phyloP scores from a whole-genome alignment of 2,329 filamentous ascomycete genomes.

The Alternaria conjuncta region DNA sequence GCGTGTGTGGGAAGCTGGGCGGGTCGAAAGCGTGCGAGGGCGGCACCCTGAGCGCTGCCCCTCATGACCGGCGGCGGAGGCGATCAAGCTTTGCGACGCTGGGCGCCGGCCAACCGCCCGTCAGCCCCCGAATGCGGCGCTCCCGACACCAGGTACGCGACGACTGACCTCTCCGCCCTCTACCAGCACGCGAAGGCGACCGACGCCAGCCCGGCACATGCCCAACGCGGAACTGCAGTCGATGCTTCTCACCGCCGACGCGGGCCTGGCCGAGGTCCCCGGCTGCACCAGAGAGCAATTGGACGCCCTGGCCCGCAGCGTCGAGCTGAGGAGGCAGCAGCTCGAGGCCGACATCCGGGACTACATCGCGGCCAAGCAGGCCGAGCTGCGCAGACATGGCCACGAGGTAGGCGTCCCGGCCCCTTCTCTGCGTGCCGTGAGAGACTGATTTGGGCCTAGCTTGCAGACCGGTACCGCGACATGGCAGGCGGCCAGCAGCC shows the following conservation, averaged over 20 bases:
- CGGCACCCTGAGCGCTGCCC: constrained; percentile 10
- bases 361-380: constrained; percentile 44
- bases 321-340: constrained; percentile 45
- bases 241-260: constrained; percentile 41
- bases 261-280: constrained; percentile 41
- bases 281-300: constrained; percentile 42
- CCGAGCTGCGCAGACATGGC: constrained; percentile 40
- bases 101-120: constrained; percentile 24
- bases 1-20: constrained; percentile 10
- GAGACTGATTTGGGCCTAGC: constrained; percentile 40
- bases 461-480: constrained; percentile 40
- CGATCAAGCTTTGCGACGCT: neutral
- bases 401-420: constrained; percentile 34
- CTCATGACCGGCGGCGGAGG: constrained; percentile 11
- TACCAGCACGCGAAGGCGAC: constrained; percentile 9
- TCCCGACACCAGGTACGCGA: constrained; percentile 36
- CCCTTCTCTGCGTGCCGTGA: neutral
- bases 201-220: constrained; percentile 7
- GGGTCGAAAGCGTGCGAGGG: constrained; percentile 2
- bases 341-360: constrained; percentile 45
- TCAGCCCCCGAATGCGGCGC: constrained; percentile 40
- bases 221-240: constrained; percentile 27
- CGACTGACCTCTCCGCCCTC: constrained; percentile 19
- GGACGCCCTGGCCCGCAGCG: constrained; percentile 38
- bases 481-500: constrained; percentile 35